phyloP scores from a whole-genome alignment of 257 asterid species.

The Leptodermis oblonga region DNA sequence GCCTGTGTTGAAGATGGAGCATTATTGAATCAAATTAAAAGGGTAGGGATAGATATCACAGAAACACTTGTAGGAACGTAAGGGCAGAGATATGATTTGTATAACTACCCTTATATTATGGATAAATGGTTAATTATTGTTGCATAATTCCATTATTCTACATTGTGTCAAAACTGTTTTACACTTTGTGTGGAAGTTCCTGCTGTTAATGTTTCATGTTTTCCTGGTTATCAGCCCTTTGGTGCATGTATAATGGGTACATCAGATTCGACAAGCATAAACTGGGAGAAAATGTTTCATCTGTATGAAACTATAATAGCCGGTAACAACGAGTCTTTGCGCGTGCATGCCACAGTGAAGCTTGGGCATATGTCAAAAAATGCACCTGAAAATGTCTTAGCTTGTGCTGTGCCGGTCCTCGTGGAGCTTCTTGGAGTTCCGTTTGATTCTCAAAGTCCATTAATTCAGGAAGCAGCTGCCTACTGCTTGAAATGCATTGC shows the following conservation, averaged over 20 bases:
- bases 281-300: conserved; percentile 46
- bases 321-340: conserved; percentile 28
- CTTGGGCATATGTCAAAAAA: conserved; percentile 37
- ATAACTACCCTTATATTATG: too few species aligned
- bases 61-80: too few species aligned
- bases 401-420: conserved; percentile 38
- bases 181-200: neutral
- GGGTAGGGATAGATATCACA: too few species aligned
- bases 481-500: conserved; percentile 54
- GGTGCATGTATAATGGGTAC: conserved; percentile 21
- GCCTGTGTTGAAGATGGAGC: too few species aligned
- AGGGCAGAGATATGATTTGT: too few species aligned
- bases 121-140: too few species aligned
- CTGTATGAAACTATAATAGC: conserved; percentile 33
- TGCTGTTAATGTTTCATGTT: neutral
- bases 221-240: neutral
- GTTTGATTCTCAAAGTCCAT: conserved; percentile 21
- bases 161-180: neutral
- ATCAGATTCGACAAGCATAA: conserved; percentile 19
- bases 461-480: conserved; percentile 45
- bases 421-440: conserved; percentile 42
- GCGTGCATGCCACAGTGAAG: conserved; percentile 39
- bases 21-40: too few species aligned
- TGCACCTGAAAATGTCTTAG: conserved; percentile 49
- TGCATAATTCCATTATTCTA: too few species aligned